Evolutionary conservation across 1,139 yeast genomes (phyloP).

Genomic region (Blastobotrys buckinghamii): DNA sequence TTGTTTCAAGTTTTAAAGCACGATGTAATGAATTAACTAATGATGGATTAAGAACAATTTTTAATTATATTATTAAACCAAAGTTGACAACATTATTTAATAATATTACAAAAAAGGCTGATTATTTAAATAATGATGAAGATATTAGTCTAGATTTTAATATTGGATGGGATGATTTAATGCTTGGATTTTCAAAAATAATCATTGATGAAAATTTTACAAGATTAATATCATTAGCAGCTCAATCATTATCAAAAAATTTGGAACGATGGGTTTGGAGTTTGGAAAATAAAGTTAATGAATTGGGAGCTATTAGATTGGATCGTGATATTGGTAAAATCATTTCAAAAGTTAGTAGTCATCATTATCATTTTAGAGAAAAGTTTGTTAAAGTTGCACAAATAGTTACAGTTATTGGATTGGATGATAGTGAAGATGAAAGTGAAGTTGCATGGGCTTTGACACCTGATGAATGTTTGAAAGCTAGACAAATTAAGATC

Average conservation of each 20-base stretch:
- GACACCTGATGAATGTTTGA: conserved; percentile 66
- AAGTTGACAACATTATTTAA: conserved; percentile 45
- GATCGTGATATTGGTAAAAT: conserved; percentile 78
- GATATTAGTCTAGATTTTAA: conserved; percentile 24
- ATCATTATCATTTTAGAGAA: conserved; percentile 60
- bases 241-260: conserved; percentile 43
- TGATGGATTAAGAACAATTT: conserved; percentile 51
- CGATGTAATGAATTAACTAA: conserved; percentile 44
- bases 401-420: conserved; percentile 69
- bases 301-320: conserved; percentile 74
- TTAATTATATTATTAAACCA: conserved; percentile 51
- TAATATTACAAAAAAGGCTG: conserved; percentile 51
- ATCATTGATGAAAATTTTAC: conserved; percentile 47
- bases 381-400: conserved; percentile 79
- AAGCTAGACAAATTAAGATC: conserved; percentile 35
- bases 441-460: conserved; percentile 72
- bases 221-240: conserved; percentile 49
- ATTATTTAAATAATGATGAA: conserved; percentile 38
- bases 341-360: conserved; percentile 39
- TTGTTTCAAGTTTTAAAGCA: conserved; percentile 33
- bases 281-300: conserved; percentile 64
- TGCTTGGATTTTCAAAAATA: conserved; percentile 59
- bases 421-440: conserved; percentile 72
- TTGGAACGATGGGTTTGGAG: conserved; percentile 65
- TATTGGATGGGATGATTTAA: conserved; percentile 54